phyloP scores from a whole-genome alignment of 148 eudicot species.

The Polygonum maritimum region DNA sequence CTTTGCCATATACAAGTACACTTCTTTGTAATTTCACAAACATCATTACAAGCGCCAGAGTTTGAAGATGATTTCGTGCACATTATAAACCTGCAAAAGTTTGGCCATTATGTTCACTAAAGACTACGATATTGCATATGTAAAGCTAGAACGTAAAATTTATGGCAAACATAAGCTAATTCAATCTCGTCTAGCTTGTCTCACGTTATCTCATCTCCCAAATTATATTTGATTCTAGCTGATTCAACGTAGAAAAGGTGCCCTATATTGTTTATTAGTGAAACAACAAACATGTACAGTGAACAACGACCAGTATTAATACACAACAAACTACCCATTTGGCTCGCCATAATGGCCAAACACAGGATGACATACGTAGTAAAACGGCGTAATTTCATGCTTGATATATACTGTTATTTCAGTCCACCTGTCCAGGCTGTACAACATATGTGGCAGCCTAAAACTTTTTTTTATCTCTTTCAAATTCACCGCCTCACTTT shows the following conservation, averaged over 20 bases:
- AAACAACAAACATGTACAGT: background rate
- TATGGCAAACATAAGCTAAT: background rate
- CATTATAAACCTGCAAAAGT: background rate
- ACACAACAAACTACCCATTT: conserved; percentile 5
- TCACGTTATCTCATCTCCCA: too few relatives aligned
- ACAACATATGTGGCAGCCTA: too few relatives aligned
- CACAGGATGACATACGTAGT: too few relatives aligned
- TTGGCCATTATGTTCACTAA: background rate
- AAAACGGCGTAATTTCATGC: too few relatives aligned
- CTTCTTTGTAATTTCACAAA: too few relatives aligned
- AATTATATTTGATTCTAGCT: background rate
- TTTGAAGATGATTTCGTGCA: too few relatives aligned
- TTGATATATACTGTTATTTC: too few relatives aligned
- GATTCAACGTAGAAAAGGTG: background rate
- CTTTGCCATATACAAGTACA: too few relatives aligned
- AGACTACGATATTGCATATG: background rate
- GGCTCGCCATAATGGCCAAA: background rate
- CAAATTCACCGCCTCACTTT: too few relatives aligned
- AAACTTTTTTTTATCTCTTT: too few relatives aligned
- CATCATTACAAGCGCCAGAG: too few relatives aligned
- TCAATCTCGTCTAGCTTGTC: background rate
- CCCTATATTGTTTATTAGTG: conserved; percentile 1
- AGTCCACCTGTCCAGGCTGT: too few relatives aligned
- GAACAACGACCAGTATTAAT: background rate
- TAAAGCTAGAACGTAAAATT: background rate